phyloP scores from a whole-genome alignment of 768 basidiomycete species.

The Gloeopeniophorella convolvens region DNA sequence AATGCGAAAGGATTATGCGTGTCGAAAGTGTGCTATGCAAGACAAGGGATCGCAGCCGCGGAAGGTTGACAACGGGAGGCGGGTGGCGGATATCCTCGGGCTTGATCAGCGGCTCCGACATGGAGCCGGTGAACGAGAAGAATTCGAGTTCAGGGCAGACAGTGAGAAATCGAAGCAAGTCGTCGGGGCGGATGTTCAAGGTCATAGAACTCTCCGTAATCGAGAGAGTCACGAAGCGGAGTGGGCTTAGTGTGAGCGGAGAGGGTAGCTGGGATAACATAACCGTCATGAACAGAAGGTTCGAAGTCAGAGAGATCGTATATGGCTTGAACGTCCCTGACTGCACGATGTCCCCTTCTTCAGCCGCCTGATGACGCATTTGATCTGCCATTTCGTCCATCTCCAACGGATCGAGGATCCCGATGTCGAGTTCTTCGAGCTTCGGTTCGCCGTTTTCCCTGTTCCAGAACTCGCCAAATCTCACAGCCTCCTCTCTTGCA shows the following conservation, averaged over 20 bases:
- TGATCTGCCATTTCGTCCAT: conserved; percentile 13
- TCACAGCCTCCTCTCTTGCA: conserved; percentile 28
- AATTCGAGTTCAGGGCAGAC: conserved; percentile 56
- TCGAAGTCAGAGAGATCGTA: conserved; percentile 19
- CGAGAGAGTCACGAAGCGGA: conserved; percentile 51
- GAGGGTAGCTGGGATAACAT: conserved; percentile 45
- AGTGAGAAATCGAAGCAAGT: conserved; percentile 53
- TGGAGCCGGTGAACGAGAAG: conserved; percentile 51
- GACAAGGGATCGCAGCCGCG: conserved; percentile 49
- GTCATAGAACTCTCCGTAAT: conserved; percentile 45
- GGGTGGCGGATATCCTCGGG: conserved; percentile 10
- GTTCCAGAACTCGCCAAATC: conserved; percentile 26
- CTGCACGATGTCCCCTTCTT: neutral
- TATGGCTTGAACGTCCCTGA: conserved; percentile 13
- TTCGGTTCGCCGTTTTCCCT: conserved; percentile 13
- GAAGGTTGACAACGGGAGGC: conserved; percentile 45
- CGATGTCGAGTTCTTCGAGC: conserved; percentile 23
- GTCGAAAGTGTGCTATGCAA: conserved; percentile 55
- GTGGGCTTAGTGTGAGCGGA: conserved; percentile 35
- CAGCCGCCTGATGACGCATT: neutral
- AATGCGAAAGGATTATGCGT: conserved; percentile 56
- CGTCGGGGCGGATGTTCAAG: conserved; percentile 37
- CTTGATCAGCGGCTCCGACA: conserved; percentile 36
- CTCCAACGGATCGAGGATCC: conserved; percentile 18
- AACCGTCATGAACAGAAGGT: conserved; percentile 37